Conservation (phyloP, 73 alveolate genomes). For the Effrenium voratum region DNA sequence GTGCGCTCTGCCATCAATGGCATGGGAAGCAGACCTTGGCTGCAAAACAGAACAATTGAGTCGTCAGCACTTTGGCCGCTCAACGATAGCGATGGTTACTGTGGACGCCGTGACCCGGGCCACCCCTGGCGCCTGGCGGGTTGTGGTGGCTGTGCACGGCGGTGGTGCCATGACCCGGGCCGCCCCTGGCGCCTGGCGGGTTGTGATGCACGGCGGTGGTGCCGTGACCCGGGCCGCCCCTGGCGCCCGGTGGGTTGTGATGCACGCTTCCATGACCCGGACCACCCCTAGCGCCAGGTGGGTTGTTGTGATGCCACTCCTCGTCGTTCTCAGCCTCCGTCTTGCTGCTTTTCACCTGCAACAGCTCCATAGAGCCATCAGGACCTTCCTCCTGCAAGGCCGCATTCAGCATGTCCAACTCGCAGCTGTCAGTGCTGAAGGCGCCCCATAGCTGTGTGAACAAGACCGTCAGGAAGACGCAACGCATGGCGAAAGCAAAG, state of each 20-base stretch:
- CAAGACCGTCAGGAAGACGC: too few relatives aligned
- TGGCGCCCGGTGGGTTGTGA: conserved; percentile 24
- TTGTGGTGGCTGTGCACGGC: not conserved
- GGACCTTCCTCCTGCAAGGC: not conserved
- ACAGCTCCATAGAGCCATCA: not conserved
- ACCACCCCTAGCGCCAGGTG: conserved; percentile 32
- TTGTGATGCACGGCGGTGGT: conserved; percentile 28
- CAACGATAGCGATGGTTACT: too few relatives aligned
- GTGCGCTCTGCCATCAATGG: too few relatives aligned
- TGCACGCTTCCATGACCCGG: not conserved
- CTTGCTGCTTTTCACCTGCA: not conserved
- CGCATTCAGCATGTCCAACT: too few relatives aligned
- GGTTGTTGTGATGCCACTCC: conserved; percentile 32
- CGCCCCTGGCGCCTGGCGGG: conserved; percentile 15
- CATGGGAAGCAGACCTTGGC: too few relatives aligned
- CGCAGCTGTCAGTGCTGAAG: too few relatives aligned
- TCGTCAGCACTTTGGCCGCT: too few relatives aligned
- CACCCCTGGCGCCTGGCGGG: too few relatives aligned
- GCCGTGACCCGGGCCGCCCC: conserved; percentile 38
- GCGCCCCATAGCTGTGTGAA: too few relatives aligned
- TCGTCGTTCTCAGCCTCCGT: not conserved
- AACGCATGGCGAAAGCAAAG: too few relatives aligned
- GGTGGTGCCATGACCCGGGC: conserved; percentile 32
- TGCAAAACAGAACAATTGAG: too few relatives aligned
- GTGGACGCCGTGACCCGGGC: too few relatives aligned